Base-by-base conservation (phyloP, 83 land plant species). In the Larix sibirica region DNA sequence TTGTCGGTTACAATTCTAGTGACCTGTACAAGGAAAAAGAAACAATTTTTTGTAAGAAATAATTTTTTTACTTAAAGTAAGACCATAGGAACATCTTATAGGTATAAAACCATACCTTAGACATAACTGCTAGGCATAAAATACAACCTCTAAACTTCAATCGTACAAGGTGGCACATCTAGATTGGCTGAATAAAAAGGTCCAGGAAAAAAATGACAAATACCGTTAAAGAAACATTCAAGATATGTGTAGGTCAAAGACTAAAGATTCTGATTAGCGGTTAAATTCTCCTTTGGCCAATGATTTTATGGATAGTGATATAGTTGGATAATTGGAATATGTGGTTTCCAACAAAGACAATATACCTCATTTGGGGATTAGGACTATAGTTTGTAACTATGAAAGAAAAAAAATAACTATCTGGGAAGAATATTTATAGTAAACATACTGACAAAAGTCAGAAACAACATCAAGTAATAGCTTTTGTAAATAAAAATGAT, bases 181-280 rank as follows among this genome's bases (percentile, higher is more conserved):
- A 73, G 99, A 98, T 69, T 98, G 99, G 99, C 86, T 98, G 77
- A 93, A 97, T 88, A 98, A 93, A 79, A 98, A 92, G 83, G 93
- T 98, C 74, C 96, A 95, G 33, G 99, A 98, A 84, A 96, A 95
- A 80, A 97, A 96, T 60, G 99, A 96, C 79, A 94, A 93, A 85
- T 96, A 90, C 88, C 95, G 96, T n/a, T 98, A 98, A 79, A 83
- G 91, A 60, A 94, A 94, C 76, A 85, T 98, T 54, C 85, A 63
- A 79, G 97, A 96, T 84, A 88, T 94, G 50, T 96, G 96, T 85
- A 84, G 86, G 59, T 36, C 84, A 70, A 31, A 40, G 62, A 86
- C 69, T 38, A 87, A 80, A 64, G 74, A 85, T 81, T 66, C 28
- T 44, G 38, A 79, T 23, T 61, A 67, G 38, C 9, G 9, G 66